Conservation (phyloP, 1,284 basidiomycete species). For the Ceratobasidium papillatum region DNA sequence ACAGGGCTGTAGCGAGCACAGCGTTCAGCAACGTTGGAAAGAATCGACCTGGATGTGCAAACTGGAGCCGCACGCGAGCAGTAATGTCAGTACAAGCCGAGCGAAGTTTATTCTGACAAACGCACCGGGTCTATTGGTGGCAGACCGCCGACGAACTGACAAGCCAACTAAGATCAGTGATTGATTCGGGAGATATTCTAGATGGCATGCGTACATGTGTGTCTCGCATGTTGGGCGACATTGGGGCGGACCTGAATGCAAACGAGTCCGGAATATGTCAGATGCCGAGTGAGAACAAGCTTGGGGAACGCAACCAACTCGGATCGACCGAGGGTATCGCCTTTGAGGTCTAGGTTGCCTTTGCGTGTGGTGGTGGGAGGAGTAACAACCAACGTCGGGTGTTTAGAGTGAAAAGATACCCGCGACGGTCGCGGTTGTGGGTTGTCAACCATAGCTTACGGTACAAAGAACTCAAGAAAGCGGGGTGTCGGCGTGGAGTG, state of each 20-base stretch:
- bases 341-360: background rate
- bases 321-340: background rate
- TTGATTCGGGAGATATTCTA: background rate
- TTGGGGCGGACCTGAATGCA: background rate
- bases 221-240: background rate
- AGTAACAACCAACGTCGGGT: constrained; percentile 15
- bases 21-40: constrained; percentile 41
- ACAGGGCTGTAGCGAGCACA: constrained; percentile 64
- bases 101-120: background rate
- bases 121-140: constrained; percentile 28
- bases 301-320: background rate
- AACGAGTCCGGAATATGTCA: background rate
- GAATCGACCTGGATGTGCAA: constrained; percentile 36
- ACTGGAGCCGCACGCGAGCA: constrained; percentile 12
- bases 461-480: background rate
- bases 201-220: constrained; percentile 9
- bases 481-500: constrained; percentile 4
- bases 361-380: background rate
- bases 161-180: background rate
- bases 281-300: background rate
- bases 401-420: background rate
- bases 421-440: background rate
- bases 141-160: constrained; percentile 13
- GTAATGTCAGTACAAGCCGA: background rate
- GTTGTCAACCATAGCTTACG: constrained; percentile 3